phyloP scores from a whole-genome alignment of 345 rosid genomes.

The Fremontodendron californicum region DNA sequence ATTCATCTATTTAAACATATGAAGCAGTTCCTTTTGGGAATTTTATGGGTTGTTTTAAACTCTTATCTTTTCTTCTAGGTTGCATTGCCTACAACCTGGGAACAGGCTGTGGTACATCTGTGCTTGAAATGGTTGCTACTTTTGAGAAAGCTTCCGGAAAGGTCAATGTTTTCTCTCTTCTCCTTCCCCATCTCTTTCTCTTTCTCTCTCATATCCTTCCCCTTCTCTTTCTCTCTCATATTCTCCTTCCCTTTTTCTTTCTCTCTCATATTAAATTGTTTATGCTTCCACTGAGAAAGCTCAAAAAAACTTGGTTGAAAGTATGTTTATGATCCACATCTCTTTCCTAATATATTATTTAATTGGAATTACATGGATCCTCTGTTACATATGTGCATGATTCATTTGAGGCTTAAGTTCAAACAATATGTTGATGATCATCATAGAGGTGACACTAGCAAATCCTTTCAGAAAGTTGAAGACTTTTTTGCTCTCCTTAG shows the following conservation, averaged over 20 bases:
- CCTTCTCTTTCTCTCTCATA: neutral
- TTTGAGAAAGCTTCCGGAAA: conserved; percentile 90
- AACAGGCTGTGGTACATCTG: conserved; percentile 80
- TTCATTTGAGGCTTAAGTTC: neutral
- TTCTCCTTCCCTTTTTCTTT: neutral
- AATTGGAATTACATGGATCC: neutral
- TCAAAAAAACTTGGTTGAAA: conserved; percentile 86
- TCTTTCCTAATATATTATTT: neutral
- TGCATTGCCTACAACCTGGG: conserved; percentile 88
- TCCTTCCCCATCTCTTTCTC: neutral
- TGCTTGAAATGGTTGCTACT: conserved; percentile 90
- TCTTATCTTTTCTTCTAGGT: conserved; percentile 36
- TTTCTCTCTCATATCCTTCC: neutral
- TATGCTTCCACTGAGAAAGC: conserved; percentile 79
- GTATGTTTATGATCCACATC: conserved; percentile 36
- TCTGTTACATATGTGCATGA: neutral
- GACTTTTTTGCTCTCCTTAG: no score
- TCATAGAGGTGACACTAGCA: neutral
- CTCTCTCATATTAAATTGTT: conserved; percentile 27
- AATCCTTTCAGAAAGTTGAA: no score
- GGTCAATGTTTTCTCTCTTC: conserved; percentile 35
- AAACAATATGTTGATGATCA: neutral
- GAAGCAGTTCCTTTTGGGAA: neutral
- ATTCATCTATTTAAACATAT: neutral
- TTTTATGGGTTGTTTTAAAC: neutral